Evolutionary conservation across 2,329 filamentous ascomycete genomes (phyloP), one percentile per base, ranked within the genome.

Genomic region (Fusarium virguliforme): DNA sequence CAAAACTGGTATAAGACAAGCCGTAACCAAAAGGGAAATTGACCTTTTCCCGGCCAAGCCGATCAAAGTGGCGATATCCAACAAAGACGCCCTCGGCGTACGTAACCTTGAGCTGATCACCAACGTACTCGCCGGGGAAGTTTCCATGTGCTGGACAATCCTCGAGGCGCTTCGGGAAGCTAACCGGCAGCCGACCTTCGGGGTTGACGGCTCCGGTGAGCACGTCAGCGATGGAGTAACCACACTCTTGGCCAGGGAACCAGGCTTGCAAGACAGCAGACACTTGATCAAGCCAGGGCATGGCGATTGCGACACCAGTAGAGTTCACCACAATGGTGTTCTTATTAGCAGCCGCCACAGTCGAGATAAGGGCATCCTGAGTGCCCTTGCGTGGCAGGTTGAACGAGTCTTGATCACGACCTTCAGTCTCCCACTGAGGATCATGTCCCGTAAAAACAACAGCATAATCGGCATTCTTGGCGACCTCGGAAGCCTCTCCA

Each of bases 1-100:
- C 81, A 77, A 92, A 94, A 0, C 81, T 85, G 0, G 91, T 91
- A 79, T 94, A 92, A 1, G 89, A 90, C 2, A 92, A 80, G 4
- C 91, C 91, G 70, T 90, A 86, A 3, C 91, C 90, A 71, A 93
- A 92, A 15, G 89, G 84, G 77, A 91, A 92, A 12, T 88, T 84
- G 0, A 89, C 85, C 6, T 85, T 83, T 8, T 87, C 83, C 32
- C 84, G 81, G 2, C 83, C 82, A 34, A 75, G 50, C 70, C 87
- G 89, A 75, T 92, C 90, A 75, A 90, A 92, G 78, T 88, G 90
- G 13, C 90, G 83, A 78, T 92, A 92, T 1, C 90, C 91, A 38
- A 92, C 84, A 74, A 90, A 91, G 53, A 92, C 84, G 34, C 90
- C 90, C 76, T 92, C 90, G 13, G 87, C 88, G 70, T 92, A 92